A percentile compares a stretch with the other conserved stretches of the same genome.
Evolutionary conservation across 1,284 basidiomycete genomes (phyloP).

Genomic region (Rhizoctonia solani): DNA sequence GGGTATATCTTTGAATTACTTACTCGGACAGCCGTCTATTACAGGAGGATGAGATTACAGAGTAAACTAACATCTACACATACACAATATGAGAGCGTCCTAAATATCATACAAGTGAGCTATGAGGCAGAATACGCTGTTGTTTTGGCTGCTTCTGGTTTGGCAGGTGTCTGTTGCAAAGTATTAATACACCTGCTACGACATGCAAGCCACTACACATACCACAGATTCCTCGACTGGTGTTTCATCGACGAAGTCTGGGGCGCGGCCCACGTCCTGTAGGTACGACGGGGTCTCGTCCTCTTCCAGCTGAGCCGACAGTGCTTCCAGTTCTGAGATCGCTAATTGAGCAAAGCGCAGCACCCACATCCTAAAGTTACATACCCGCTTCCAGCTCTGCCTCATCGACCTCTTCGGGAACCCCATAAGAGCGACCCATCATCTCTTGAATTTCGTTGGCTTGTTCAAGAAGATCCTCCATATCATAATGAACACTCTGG

Average conservation of each 20-base stretch:
- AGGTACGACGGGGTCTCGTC: conserved; percentile 88
- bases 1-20: neutral
- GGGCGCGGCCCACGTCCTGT: conserved; percentile 78
- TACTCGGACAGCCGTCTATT: neutral
- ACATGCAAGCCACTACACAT: neutral
- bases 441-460: conserved; percentile 98
- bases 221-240: conserved; percentile 51
- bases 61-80: neutral
- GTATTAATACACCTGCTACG: neutral
- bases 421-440: conserved; percentile 89
- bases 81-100: neutral
- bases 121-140: conserved; percentile 30
- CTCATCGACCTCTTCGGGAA: conserved; percentile 98
- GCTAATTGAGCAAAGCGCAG: conserved; percentile 20
- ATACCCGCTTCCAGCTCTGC: conserved; percentile 93
- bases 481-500: conserved; percentile 92
- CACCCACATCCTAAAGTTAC: conserved; percentile 41
- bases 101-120: neutral
- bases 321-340: conserved; percentile 81
- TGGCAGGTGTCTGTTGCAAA: neutral
- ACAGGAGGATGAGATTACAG: neutral
- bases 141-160: conserved; percentile 19
- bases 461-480: conserved; percentile 97
- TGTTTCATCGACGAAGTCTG: conserved; percentile 87
- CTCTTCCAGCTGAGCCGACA: conserved; percentile 79